These are phyloP conservation scores for Groenewaldozyma tartarivorans DNA, from an alignment of 805 yeast species.

Conservation along the genomic window DNA sequence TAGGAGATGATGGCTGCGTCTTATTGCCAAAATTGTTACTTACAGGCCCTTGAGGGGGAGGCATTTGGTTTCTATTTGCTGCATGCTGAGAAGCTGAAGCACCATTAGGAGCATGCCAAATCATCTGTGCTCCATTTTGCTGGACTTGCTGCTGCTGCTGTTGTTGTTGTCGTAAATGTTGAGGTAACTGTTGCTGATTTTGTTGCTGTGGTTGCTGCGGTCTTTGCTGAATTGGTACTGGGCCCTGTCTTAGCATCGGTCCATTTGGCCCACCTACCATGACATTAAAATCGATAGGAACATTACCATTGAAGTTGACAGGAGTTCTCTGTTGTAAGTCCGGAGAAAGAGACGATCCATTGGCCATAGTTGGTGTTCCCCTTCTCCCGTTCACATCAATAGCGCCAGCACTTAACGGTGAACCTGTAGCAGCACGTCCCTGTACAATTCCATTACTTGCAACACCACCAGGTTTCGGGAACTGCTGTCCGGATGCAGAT, in stretches of 20 bases:
- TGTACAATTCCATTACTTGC: not conserved
- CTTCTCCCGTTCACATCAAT: not conserved
- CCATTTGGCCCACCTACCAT: slow-evolving; percentile 23
- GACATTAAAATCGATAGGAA: slow-evolving; percentile 23
- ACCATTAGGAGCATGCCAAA: slow-evolving; percentile 3
- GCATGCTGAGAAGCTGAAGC: slow-evolving; percentile 3
- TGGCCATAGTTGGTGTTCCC: slow-evolving; percentile 3
- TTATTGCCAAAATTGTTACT: slow-evolving; percentile 12
- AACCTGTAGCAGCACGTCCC: not conserved
- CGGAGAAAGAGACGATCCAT: slow-evolving; percentile 14
- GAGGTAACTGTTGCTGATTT: slow-evolving; percentile 9
- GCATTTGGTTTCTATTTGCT: slow-evolving; percentile 15
- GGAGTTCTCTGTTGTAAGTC: slow-evolving; percentile 7
- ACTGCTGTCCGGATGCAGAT: not conserved
- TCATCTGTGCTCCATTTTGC: slow-evolving; percentile 13
- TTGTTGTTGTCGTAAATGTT: slow-evolving; percentile 10
- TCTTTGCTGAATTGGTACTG: slow-evolving; percentile 3
- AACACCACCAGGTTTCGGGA: not conserved
- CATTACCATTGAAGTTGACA: slow-evolving; percentile 16
- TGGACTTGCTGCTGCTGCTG: slow-evolving; percentile 16
- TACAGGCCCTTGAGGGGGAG: slow-evolving; percentile 20
- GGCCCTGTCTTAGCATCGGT: slow-evolving; percentile 17
- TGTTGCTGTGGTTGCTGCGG: slow-evolving; percentile 2
- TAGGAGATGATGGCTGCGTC: slow-evolving; percentile 21
- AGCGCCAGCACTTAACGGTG: not conserved